Conservation (phyloP, 164 flowering plant genomes). For the Nymphaea colorata region DNA sequence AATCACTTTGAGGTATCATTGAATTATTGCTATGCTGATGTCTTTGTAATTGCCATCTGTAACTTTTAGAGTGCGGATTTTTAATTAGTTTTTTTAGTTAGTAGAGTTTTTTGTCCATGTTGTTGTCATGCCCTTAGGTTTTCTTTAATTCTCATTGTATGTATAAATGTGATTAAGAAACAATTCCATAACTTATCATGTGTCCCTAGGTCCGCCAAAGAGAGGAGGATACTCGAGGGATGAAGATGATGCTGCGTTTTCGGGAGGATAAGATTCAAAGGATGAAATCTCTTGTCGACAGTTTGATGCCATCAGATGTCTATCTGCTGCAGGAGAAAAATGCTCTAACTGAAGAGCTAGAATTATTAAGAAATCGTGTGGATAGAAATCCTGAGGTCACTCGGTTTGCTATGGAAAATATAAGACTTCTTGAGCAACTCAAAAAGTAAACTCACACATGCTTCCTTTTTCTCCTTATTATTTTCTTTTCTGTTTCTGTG, state of each 20-base stretch:
- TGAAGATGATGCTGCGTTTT: conserved; percentile 87
- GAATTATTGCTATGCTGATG: too few relatives aligned
- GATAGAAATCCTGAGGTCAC: conserved; percentile 95
- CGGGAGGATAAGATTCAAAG: conserved; percentile 92
- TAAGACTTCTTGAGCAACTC: conserved; percentile 83
- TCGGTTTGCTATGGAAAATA: conserved; percentile 90
- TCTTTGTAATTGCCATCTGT: too few relatives aligned
- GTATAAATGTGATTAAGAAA: too few relatives aligned
- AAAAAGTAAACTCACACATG: conserved; percentile 38
- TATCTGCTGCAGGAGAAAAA: conserved; percentile 64
- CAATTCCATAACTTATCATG: background rate
- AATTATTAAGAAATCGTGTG: conserved; percentile 52
- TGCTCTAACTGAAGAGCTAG: conserved; percentile 61
- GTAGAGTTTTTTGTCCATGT: too few relatives aligned
- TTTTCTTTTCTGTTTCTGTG: background rate
- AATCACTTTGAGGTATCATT: too few relatives aligned
- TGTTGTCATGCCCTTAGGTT: too few relatives aligned
- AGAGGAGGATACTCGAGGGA: conserved; percentile 79
- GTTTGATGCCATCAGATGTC: conserved; percentile 41
- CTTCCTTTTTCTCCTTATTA: background rate
- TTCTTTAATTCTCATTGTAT: too few relatives aligned
- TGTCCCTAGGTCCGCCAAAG: conserved; percentile 75
- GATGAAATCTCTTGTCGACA: conserved; percentile 68
- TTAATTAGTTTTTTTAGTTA: too few relatives aligned
- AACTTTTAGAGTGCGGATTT: too few relatives aligned